Evolutionary conservation across 2,329 filamentous ascomycete species (phyloP), one percentile per base, ranked within the genome.

Genomic region (Aphanocladium album): DNA sequence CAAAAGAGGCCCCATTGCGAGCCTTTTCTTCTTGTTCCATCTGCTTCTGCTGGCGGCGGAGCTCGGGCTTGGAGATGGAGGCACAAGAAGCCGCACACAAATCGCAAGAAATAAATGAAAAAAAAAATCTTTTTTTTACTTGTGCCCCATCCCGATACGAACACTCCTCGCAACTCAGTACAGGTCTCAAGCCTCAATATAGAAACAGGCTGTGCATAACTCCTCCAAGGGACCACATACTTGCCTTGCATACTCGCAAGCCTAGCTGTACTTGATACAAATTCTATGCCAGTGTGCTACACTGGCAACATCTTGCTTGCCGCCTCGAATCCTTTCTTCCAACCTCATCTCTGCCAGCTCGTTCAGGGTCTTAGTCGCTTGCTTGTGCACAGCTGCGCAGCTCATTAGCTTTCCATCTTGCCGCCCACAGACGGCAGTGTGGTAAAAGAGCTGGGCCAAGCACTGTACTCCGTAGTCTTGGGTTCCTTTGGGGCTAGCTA

Each of bases 131-230:
- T 21, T 46, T n/a, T n/a, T n/a, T n/a, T n/a, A n/a, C n/a, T n/a
- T 8, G 7, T n/a, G 33, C 23, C 14, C 43, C 17, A 27, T 47
- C 6, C 23, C 39, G 27, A 30, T 46, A 16, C 41, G 21, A 23
- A 56, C 45, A 56, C 53, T 39, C 33, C 53, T 56, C 53, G 14
- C 39, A 46, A 33, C 12, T 16, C 19, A 17, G n/a, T 45, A 56
- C 41, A 16, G 41, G 41, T 17, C 41, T n/a, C 30, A 47, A 37
- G 14, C 30, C 55, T 41, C 55, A 57, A 57, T 57, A 57, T 57
- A 57, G 55, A 57, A 57, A 57, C 55, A 41, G 55, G 55, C 55
- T 57, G 46, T 57, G 55, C 46, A 50, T 39, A 39, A 21, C 35
- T 57, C 30, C 43, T 9, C 45, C 21, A 49, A 41, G 21, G 46